Percentiles rank a stretch among this genome's conserved stretches.
Conservation (phyloP, 1,284 basidiomycete genomes). For the Ganoderma lingzhi region DNA sequence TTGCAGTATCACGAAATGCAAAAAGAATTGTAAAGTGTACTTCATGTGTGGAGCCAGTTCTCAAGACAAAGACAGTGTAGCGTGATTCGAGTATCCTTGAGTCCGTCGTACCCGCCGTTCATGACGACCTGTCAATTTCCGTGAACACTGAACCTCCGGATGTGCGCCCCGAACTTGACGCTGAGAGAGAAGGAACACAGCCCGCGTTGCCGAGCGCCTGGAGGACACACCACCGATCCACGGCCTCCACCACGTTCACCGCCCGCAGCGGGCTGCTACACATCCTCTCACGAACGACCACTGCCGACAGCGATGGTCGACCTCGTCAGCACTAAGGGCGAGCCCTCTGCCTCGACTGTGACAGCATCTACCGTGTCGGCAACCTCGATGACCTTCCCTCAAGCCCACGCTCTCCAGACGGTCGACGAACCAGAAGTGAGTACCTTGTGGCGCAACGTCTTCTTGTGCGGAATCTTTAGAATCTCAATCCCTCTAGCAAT, state of each 20-base stretch:
- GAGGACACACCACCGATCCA: neutral
- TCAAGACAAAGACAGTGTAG: neutral
- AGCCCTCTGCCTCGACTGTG: constrained; percentile 41
- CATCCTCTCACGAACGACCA: constrained; percentile 19
- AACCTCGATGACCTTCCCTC: constrained; percentile 39
- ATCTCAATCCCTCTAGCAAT: constrained; percentile 31
- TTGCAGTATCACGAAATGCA: constrained; percentile 38
- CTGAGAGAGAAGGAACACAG: constrained; percentile 1
- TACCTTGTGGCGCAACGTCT: constrained; percentile 1
- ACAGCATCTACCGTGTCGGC: constrained; percentile 41
- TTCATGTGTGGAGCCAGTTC: neutral
- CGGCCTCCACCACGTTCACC: constrained; percentile 31
- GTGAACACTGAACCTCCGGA: too few relatives aligned
- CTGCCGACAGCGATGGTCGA: constrained; percentile 36
- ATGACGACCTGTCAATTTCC: too few relatives aligned
- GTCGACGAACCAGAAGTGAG: constrained; percentile 44
- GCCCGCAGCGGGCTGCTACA: constrained; percentile 26
- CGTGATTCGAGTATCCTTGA: neutral
- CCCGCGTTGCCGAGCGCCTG: constrained; percentile 8
- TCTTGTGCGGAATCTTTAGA: constrained; percentile 9
- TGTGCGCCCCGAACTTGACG: neutral
- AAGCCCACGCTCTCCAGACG: constrained; percentile 41
- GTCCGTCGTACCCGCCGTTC: too few relatives aligned
- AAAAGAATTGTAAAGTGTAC: constrained; percentile 19
- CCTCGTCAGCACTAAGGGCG: constrained; percentile 42